phyloP scores from a whole-genome alignment of 2,329 filamentous ascomycete species.

The Pseudogymnoascus sp. region DNA sequence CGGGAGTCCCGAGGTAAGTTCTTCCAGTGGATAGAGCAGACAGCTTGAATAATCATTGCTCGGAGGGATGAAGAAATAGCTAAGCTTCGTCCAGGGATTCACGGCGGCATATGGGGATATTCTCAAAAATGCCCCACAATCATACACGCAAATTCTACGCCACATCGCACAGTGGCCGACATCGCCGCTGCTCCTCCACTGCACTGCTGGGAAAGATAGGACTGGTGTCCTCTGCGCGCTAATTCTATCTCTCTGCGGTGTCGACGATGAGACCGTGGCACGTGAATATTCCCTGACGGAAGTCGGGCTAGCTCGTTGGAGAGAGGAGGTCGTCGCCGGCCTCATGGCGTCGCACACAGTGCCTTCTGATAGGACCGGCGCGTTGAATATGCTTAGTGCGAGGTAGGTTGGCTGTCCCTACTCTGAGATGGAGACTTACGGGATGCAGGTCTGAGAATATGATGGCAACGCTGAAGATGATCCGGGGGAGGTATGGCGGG shows the following conservation, averaged over 20 bases:
- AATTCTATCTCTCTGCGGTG: slow-evolving; percentile 54
- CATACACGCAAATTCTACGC: slow-evolving; percentile 45
- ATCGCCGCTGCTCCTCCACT: slow-evolving; percentile 56
- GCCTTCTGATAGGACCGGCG: slow-evolving; percentile 29
- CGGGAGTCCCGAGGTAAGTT: slow-evolving; percentile 36
- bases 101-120: slow-evolving; percentile 56
- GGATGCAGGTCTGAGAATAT: slow-evolving; percentile 39
- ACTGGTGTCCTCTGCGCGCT: slow-evolving; percentile 64
- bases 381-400: slow-evolving; percentile 35
- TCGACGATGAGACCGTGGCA: slow-evolving; percentile 49
- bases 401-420: slow-evolving; percentile 21
- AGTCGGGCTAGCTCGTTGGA: slow-evolving; percentile 46
- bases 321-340: slow-evolving; percentile 41
- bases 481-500: slow-evolving; percentile 52
- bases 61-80: neutral
- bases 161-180: slow-evolving; percentile 29
- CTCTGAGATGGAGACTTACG: slow-evolving; percentile 18
- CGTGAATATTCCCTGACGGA: slow-evolving; percentile 62
- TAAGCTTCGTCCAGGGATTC: slow-evolving; percentile 41
- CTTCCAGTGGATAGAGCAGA: slow-evolving; percentile 7
- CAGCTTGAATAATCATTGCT: neutral
- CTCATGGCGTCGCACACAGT: slow-evolving; percentile 43
- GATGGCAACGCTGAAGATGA: slow-evolving; percentile 40
- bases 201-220: slow-evolving; percentile 69
- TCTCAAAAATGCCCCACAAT: slow-evolving; percentile 41